Conservation (phyloP, 345 rosid genomes). For the Isatis tinctoria region DNA sequence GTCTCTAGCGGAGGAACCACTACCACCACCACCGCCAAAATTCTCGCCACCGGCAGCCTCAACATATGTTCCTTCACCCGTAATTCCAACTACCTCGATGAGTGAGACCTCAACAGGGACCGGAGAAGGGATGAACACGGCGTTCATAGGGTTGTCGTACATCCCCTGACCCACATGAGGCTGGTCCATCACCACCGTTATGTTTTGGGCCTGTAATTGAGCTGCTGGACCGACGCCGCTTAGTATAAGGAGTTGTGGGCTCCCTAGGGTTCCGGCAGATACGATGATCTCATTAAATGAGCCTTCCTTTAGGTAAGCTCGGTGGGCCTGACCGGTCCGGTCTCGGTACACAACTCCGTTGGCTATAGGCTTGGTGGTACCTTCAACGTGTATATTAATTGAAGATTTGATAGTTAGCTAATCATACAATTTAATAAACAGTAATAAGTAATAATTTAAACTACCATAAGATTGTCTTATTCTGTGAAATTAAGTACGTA, state of each 20-base stretch:
- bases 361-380: constrained; percentile 39
- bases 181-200: constrained; percentile 47
- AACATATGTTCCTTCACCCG: constrained; percentile 51
- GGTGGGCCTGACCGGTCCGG: constrained; percentile 34
- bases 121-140: constrained; percentile 62
- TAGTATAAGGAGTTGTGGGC: constrained; percentile 71
- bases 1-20: constrained; percentile 20
- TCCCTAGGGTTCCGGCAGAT: constrained; percentile 66
- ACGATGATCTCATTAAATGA: constrained; percentile 48
- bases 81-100: constrained; percentile 71
- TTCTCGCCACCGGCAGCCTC: constrained; percentile 59
- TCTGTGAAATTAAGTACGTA: no score
- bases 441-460: not conserved
- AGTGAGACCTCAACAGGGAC: constrained; percentile 68
- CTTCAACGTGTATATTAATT: constrained; percentile 9
- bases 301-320: constrained; percentile 43
- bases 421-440: not conserved
- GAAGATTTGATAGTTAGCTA: not conserved
- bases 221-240: constrained; percentile 66
- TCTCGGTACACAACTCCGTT: constrained; percentile 58
- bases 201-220: constrained; percentile 43
- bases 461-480: no score
- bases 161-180: constrained; percentile 68
- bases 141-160: constrained; percentile 78
- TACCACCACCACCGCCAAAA: constrained; percentile 36